Base-by-base conservation (phyloP, 768 basidiomycete species). In the Stropharia rugosoannulata region DNA sequence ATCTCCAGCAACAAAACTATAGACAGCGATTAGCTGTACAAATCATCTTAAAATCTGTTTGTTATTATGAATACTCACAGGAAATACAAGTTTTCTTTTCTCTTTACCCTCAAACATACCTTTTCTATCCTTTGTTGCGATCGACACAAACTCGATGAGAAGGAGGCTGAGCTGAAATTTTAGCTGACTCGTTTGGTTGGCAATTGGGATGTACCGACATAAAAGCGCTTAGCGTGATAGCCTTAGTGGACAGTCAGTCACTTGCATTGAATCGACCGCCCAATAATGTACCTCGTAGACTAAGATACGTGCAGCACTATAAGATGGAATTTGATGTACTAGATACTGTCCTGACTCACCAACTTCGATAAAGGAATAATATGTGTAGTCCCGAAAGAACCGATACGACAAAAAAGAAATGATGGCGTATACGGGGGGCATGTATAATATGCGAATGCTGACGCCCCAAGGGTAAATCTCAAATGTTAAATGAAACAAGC, bases 371-470 rank as follows among this genome's bases (percentile, higher is more conserved):
- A 82, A 73, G 12, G 79, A 80, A 54, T 79, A 78, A 60, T 74
- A 73, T n/a, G 73, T 93, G 66, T 90, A 95, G 56, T 80, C 75
- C 38, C 91, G 82, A 74, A 92, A 95, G 73, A 75, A 95, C 2
- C 93, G 84, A 62, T 91, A 95, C 25, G 90, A 90, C 60, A 93
- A 80, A 75, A 95, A 95, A 1, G 90, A 91, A 54, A 95, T 83
- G 60, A 94, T 72, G 19, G 86, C 87, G 67, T 90, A 93, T 42
- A 93, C 77, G 1, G 85, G 83, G 2, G 92, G 92, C 90, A 94
- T 90, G 61, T 90, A 91, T 59, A 93, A 66, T 40, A 93, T 84
- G 55, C 92, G 83, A 15, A 93, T 64, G 55, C 88, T 90, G 62
- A n/a, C n/a, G n/a, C n/a, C n/a, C n/a, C 8, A 44, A 47, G 22